Percentiles rank a stretch among this genome's conserved stretches.
Conservation (phyloP, 2,329 filamentous ascomycete genomes). For the Tetracladium maxilliforme region DNA sequence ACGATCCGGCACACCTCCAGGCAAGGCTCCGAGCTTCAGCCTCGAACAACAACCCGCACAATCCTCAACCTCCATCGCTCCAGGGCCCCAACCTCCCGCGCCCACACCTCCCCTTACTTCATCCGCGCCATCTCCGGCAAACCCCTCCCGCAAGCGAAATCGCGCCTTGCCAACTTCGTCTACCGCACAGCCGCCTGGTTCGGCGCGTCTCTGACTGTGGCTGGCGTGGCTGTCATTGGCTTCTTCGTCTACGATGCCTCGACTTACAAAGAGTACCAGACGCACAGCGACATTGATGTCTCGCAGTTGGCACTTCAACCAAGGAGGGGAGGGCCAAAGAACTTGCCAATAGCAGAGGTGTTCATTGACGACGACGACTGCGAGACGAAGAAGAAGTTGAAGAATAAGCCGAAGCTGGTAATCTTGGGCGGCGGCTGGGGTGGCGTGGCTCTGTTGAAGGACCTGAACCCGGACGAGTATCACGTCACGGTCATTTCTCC, state of each 20-base stretch:
- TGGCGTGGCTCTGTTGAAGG: constrained; percentile 80
- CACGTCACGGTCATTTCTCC: constrained; percentile 92
- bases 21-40: too few species aligned
- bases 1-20: too few species aligned
- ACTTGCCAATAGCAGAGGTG: constrained; percentile 78
- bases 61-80: too few species aligned
- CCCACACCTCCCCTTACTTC: neutral
- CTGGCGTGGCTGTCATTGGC: constrained; percentile 54
- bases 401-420: constrained; percentile 84
- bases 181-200: constrained; percentile 58
- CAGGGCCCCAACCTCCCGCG: too few species aligned
- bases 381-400: constrained; percentile 52
- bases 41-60: too few species aligned
- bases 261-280: constrained; percentile 66
- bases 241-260: constrained; percentile 93
- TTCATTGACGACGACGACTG: constrained; percentile 81
- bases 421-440: constrained; percentile 93
- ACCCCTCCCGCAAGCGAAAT: constrained; percentile 32
- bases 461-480: constrained; percentile 79
- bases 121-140: constrained; percentile 29
- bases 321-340: constrained; percentile 77
- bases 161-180: constrained; percentile 37
- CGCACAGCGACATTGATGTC: constrained; percentile 62
- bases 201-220: constrained; percentile 60
- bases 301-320: constrained; percentile 73